Conservation (phyloP, 805 yeast species). For the Spathaspora boniae region DNA sequence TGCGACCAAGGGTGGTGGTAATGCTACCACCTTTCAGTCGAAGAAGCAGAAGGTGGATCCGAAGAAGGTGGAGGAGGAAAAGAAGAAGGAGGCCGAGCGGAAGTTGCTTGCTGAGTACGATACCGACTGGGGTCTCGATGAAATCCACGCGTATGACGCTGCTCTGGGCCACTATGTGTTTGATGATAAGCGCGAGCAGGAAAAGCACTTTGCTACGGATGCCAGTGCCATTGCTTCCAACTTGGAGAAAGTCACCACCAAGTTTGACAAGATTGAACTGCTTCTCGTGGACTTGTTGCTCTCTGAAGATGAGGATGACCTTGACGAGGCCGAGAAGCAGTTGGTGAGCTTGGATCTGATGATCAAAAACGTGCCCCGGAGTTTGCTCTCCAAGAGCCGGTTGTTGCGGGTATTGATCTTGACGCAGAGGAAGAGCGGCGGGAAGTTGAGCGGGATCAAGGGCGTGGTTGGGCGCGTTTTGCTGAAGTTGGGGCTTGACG, state of each 20-base stretch:
- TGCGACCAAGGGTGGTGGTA: no score
- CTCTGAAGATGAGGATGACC: slow-evolving; percentile 12
- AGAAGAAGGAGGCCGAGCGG: slow-evolving; percentile 11
- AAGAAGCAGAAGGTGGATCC: slow-evolving; percentile 7
- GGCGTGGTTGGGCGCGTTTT: slow-evolving; percentile 19
- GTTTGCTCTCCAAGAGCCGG: slow-evolving; percentile 27
- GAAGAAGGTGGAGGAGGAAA: slow-evolving; percentile 12
- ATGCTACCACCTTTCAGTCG: no score
- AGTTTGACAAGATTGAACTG: slow-evolving; percentile 11
- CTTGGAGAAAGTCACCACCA: slow-evolving; percentile 16
- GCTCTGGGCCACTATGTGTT: slow-evolving; percentile 33
- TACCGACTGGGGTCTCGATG: slow-evolving; percentile 45
- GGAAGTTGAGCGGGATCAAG: slow-evolving; percentile 16
- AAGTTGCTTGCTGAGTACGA: slow-evolving; percentile 22
- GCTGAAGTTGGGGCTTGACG: slow-evolving; percentile 15
- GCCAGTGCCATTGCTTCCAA: slow-evolving; percentile 20
- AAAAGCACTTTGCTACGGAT: slow-evolving; percentile 19
- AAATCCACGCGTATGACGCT: slow-evolving; percentile 22
- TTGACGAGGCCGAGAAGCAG: slow-evolving; percentile 15
- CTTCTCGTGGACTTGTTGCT: slow-evolving; percentile 8
- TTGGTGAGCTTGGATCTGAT: slow-evolving; percentile 15
- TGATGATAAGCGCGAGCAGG: slow-evolving; percentile 29
- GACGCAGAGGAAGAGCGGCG: slow-evolving; percentile 20
- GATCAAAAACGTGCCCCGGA: slow-evolving; percentile 22
- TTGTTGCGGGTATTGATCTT: slow-evolving; percentile 30